Evolutionary conservation across 495 filamentous ascomycete species (phyloP).

Genomic region (Mytilinidion resinicola): DNA sequence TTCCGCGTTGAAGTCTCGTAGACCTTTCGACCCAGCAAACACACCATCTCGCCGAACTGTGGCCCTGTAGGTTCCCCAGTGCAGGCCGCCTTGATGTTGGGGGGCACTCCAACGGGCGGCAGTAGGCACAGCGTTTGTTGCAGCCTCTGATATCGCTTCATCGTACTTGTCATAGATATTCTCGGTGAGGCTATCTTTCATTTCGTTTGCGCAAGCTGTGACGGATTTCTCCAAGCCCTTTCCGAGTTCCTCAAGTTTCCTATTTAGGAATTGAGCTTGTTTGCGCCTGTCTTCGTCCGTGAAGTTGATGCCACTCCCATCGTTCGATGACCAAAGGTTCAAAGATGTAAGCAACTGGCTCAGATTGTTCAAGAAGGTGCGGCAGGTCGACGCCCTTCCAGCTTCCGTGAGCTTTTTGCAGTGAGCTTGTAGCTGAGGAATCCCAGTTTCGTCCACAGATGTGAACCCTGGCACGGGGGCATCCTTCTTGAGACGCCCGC

Average conservation of each 20-base stretch:
- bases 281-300: constrained; percentile 37
- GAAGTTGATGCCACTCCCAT: constrained; percentile 40
- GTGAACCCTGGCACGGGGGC: constrained; percentile 43
- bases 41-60: constrained; percentile 48
- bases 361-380: constrained; percentile 45
- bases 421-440: constrained; percentile 52
- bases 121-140: constrained; percentile 24
- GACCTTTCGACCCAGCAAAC: constrained; percentile 27
- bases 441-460: constrained; percentile 43
- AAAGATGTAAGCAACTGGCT: constrained; percentile 48
- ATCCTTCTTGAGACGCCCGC: constrained; percentile 48
- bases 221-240: constrained; percentile 38
- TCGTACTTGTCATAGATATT: constrained; percentile 45
- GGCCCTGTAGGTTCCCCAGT: constrained; percentile 59
- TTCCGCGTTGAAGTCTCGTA: constrained; percentile 47
- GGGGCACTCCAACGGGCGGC: constrained; percentile 45
- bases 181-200: constrained; percentile 39
- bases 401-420: constrained; percentile 49
- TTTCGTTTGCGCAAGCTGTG: constrained; percentile 32
- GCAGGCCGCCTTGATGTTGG: constrained; percentile 42
- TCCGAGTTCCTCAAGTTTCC: constrained; percentile 42
- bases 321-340: constrained; percentile 46
- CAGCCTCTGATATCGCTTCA: constrained; percentile 9
- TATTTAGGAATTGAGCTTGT: constrained; percentile 40
- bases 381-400: constrained; percentile 39